A percentile compares a stretch with the other conserved stretches of the same genome.
Evolutionary conservation across 1,284 basidiomycete species (phyloP).

Genomic region (Ceratobasidium sp.): DNA sequence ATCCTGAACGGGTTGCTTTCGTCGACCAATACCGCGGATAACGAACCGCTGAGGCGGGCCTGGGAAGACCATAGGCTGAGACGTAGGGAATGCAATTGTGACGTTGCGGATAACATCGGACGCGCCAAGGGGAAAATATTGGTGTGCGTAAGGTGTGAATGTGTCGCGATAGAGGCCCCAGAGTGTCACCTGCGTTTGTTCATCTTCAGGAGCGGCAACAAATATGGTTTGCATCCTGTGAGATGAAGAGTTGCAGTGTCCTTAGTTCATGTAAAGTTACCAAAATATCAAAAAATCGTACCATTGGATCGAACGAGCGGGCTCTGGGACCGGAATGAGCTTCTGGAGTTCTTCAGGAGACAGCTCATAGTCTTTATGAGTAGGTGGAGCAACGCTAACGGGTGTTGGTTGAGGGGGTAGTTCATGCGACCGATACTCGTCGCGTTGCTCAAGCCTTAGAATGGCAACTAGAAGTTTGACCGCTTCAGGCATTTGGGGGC

Average conservation of each 20-base stretch:
- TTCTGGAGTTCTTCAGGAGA: conserved; percentile 71
- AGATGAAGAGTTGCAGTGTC: conserved; percentile 36
- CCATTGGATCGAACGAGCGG: conserved; percentile 82
- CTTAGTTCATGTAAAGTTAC: too few species aligned
- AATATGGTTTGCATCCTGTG: conserved; percentile 86
- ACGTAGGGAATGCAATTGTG: conserved; percentile 77
- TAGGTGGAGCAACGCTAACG: conserved; percentile 64
- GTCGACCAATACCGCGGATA: conserved; percentile 77
- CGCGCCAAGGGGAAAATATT: conserved; percentile 70
- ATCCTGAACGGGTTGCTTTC: conserved; percentile 64
- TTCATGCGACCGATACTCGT: conserved; percentile 58
- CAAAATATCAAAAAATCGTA: too few species aligned
- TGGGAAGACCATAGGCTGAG: conserved; percentile 83
- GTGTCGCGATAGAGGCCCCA: conserved; percentile 87
- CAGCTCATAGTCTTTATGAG: conserved; percentile 65
- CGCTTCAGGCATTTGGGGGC: conserved; percentile 71
- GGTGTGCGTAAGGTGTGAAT: conserved; percentile 66
- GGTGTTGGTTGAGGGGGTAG: conserved; percentile 67
- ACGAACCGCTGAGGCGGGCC: conserved; percentile 77
- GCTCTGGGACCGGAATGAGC: conserved; percentile 69
- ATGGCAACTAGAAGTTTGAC: conserved; percentile 73
- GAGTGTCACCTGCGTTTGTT: conserved; percentile 89
- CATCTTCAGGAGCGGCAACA: conserved; percentile 70
- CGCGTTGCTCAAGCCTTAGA: conserved; percentile 72
- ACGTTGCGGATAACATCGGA: conserved; percentile 91